A percentile compares a stretch with the other conserved stretches of the same genome.
These are phyloP conservation scores for Scleroderma bovista DNA, from an alignment of 768 basidiomycete species.

Conservation along the genomic window DNA sequence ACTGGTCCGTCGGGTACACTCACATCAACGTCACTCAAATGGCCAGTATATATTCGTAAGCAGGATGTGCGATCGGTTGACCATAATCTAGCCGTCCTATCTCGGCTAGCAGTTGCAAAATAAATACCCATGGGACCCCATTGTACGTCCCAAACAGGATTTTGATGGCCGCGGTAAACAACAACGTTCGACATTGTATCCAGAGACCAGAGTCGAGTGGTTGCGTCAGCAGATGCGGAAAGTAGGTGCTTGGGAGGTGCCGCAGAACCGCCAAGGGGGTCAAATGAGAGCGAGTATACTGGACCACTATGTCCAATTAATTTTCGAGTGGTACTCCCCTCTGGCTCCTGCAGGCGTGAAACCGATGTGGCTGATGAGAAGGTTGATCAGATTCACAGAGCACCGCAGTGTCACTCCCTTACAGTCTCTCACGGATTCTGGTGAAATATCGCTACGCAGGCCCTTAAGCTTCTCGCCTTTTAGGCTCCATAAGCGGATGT, in stretches of 20 bases:
- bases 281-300: constrained; percentile 91
- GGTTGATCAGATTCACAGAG: neutral
- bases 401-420: constrained; percentile 22
- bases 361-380: constrained; percentile 45
- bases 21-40: constrained; percentile 95
- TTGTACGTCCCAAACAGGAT: constrained; percentile 98
- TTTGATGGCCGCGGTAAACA: constrained; percentile 92
- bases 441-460: constrained; percentile 67
- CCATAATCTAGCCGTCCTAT: constrained; percentile 94
- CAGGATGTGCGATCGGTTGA: constrained; percentile 87
- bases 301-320: constrained; percentile 96
- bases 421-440: constrained; percentile 67
- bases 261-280: constrained; percentile 84
- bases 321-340: constrained; percentile 80
- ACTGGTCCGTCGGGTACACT: constrained; percentile 28
- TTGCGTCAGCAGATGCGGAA: constrained; percentile 89
- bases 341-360: constrained; percentile 71
- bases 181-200: constrained; percentile 93
- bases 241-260: constrained; percentile 81
- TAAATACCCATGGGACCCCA: constrained; percentile 99
- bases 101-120: constrained; percentile 93
- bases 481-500: constrained; percentile 89
- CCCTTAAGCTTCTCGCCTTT: constrained; percentile 87
- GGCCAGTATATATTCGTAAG: constrained; percentile 89
- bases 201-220: constrained; percentile 89